A percentile compares a stretch with the other conserved stretches of the same genome.
These are phyloP conservation scores for Kregervanrija pseudodelftensis DNA, from an alignment of 805 yeast species.

Conservation along the genomic window DNA sequence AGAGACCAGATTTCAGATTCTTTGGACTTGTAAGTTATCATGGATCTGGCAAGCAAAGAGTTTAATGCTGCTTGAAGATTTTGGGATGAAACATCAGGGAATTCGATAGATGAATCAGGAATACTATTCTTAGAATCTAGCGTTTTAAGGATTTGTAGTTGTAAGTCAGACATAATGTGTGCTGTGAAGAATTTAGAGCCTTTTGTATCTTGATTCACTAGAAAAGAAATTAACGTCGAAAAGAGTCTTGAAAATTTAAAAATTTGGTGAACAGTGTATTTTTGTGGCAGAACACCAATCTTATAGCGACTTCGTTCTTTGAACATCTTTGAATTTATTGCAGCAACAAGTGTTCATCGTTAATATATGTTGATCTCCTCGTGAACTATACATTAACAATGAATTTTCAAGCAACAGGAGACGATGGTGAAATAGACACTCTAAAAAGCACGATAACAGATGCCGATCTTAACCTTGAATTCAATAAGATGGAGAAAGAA, in stretches of 20 bases:
- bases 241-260: no score
- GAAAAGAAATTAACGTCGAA: no score
- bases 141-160: constrained; percentile 52
- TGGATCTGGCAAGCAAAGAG: constrained; percentile 76
- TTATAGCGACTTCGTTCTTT: background rate
- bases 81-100: constrained; percentile 60
- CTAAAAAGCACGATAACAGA: constrained; percentile 9
- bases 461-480: constrained; percentile 17
- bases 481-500: constrained; percentile 15
- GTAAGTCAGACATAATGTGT: constrained; percentile 57
- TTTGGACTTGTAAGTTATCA: constrained; percentile 64
- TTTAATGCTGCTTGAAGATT: constrained; percentile 75
- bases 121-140: constrained; percentile 60
- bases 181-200: no score
- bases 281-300: no score
- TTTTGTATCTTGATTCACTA: no score
- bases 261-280: no score
- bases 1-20: constrained; percentile 74
- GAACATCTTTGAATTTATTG: background rate
- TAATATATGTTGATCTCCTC: background rate
- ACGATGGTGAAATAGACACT: no score
- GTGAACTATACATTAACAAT: background rate
- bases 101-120: constrained; percentile 58
- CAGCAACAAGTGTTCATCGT: no score
- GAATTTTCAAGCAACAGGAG: no score